phyloP scores from a whole-genome alignment of 768 basidiomycete genomes.

The Hysterangium stoloniferum region DNA sequence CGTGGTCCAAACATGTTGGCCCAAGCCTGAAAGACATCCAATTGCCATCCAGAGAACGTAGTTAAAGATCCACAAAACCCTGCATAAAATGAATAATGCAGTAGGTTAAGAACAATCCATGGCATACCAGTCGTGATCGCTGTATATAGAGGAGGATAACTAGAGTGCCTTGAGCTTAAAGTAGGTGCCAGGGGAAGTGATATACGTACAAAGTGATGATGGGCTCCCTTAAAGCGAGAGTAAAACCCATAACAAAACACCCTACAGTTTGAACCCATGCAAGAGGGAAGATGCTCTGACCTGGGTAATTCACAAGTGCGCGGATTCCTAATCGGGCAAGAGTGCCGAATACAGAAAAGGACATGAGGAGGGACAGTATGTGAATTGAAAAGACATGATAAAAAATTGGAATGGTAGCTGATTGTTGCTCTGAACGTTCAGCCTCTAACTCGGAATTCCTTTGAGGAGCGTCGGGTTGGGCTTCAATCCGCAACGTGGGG shows the following conservation, averaged over 20 bases:
- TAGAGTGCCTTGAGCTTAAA: constrained; percentile 23
- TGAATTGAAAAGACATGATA: constrained; percentile 52
- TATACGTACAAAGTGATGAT: constrained; percentile 67
- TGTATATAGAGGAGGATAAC: constrained; percentile 84
- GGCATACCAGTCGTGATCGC: constrained; percentile 72
- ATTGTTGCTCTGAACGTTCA: no score
- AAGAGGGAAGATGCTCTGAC: constrained; percentile 69
- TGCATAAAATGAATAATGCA: constrained; percentile 19
- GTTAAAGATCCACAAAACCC: constrained; percentile 96
- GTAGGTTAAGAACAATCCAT: background rate
- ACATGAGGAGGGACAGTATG: constrained; percentile 64
- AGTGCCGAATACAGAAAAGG: constrained; percentile 78
- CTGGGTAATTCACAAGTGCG: constrained; percentile 68
- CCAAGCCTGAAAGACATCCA: constrained; percentile 83
- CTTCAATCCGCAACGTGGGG: no score
- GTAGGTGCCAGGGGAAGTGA: background rate
- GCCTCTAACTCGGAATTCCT: no score
- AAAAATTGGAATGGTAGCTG: background rate
- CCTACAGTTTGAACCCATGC: constrained; percentile 83
- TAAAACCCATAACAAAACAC: constrained; percentile 87
- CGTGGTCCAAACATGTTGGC: constrained; percentile 50
- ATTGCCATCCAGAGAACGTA: constrained; percentile 94
- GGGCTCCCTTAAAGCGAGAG: constrained; percentile 59
- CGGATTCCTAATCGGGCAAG: constrained; percentile 74
- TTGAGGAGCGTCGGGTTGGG: no score